Evolutionary conservation across 495 filamentous ascomycete species (phyloP).

Genomic region (Corynascus novoguineensis): DNA sequence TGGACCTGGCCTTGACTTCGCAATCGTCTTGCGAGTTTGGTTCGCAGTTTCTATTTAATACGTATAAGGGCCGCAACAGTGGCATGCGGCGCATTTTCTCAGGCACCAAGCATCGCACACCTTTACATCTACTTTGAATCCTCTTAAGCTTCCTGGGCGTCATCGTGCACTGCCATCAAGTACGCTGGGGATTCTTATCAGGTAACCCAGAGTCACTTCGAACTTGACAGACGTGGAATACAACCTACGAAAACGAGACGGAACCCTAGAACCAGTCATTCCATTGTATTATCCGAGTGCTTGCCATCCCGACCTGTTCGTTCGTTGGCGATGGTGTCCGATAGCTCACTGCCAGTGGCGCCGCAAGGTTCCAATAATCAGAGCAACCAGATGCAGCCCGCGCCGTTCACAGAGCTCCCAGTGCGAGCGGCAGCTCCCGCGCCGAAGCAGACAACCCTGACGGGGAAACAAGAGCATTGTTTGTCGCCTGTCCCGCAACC

Average conservation of each 20-base stretch:
- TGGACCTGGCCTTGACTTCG: not conserved
- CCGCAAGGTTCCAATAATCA: slow-evolving; percentile 2
- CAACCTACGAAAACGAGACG: not conserved
- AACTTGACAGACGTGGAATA: not conserved
- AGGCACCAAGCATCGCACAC: not conserved
- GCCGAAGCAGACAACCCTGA: slow-evolving; percentile 51
- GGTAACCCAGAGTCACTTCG: not conserved
- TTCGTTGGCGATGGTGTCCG: slow-evolving; percentile 11
- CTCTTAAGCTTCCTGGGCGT: not conserved
- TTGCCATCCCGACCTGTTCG: not conserved
- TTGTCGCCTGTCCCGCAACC: not conserved
- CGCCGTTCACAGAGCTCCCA: slow-evolving; percentile 12
- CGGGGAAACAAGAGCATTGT: slow-evolving; percentile 99
- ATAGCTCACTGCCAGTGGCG: not conserved
- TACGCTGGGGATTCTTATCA: not conserved
- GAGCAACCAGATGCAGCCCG: slow-evolving; percentile 14
- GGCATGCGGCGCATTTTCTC: not conserved
- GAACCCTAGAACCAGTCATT: not conserved
- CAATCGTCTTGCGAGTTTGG: not conserved
- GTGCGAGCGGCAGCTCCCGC: slow-evolving; percentile 12
- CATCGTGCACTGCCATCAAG: slow-evolving; percentile 1
- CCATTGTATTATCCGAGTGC: not conserved
- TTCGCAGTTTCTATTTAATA: not conserved
- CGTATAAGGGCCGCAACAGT: not conserved
- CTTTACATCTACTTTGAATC: not conserved